phyloP scores from a whole-genome alignment of 352 stramenopile species.

The Thraustochytrium sp. region DNA sequence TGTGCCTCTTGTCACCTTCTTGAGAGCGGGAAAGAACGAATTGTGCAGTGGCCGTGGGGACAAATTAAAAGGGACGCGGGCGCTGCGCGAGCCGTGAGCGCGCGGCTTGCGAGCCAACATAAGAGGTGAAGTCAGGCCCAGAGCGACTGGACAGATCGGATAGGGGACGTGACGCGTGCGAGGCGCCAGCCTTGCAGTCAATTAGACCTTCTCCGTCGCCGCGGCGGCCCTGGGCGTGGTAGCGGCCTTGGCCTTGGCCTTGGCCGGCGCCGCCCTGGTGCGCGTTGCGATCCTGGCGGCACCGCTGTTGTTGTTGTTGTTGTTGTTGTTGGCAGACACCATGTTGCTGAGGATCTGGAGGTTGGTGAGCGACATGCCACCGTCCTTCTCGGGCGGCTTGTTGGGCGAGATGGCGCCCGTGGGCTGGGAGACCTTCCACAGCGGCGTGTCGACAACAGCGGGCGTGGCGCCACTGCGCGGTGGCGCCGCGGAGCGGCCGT shows the following conservation, averaged over 20 bases:
- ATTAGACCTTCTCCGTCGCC: too few relatives aligned
- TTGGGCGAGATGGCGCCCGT: not conserved
- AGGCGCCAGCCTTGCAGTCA: too few relatives aligned
- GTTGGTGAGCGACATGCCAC: not conserved
- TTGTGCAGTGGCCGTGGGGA: too few relatives aligned
- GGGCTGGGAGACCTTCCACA: not conserved
- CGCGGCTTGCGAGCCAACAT: too few relatives aligned
- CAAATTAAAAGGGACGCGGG: too few relatives aligned
- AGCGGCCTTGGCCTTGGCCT: not conserved
- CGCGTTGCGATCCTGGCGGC: not conserved
- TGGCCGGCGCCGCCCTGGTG: not conserved
- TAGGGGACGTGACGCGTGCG: too few relatives aligned
- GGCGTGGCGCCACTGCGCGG: not conserved
- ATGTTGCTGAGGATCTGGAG: slow-evolving; percentile 3
- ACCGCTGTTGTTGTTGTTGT: not conserved
- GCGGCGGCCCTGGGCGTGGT: not conserved
- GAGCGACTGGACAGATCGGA: too few relatives aligned
- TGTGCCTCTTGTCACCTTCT: too few relatives aligned
- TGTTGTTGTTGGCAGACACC: not conserved
- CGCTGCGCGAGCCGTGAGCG: too few relatives aligned
- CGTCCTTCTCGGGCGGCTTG: slow-evolving; percentile 6
- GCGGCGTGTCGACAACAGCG: not conserved
- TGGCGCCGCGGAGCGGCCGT: not conserved
- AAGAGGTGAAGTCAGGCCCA: too few relatives aligned
- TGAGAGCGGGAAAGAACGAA: too few relatives aligned